Evolutionary conservation across 2,329 filamentous ascomycete species (phyloP), one percentile per base, ranked within the genome.

Genomic region (Magnaporthales sp.): DNA sequence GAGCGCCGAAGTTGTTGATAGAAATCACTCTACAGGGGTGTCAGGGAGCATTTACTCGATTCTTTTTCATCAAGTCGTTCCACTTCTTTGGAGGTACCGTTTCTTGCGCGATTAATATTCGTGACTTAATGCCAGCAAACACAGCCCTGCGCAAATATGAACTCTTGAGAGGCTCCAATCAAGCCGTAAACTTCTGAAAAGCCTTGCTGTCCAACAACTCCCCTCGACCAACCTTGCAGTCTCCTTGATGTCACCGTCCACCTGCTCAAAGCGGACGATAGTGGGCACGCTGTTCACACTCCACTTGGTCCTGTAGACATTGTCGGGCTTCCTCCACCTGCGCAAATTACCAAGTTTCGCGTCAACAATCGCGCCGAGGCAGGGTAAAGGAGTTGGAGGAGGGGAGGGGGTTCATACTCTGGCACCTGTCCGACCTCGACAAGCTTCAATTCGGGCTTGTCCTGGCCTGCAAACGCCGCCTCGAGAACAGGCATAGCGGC

Each of bases 301-400:
- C 56, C 56, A 60, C 26, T 60, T 60, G 56, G 56, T 60, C 56
- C 56, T 60, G 56, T 60, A 60, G 56, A 60, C 56, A 24, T 60
- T 60, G 56, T 60, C 56, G 56, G 56, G 24, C 56, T 60, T 60
- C 24, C 26, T 60, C 56, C 56, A 60, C 26, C 56, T 60, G 26
- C 38, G 15, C 4, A 46, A 4, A 7, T 46, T 19, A 19, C n/a
- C n/a, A n/a, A n/a, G 38, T 46, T 19, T 46, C 15, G 38, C 1
- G 15, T 46, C 15, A n/a, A 46, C 38, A 46, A 46, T 10, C 2
- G 38, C 38, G 24, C 26, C 56, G 15, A 60, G 22, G 8, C 51
- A 4, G 4, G 54, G 27, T 13, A 58, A 13, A 26, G 19, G 26
- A 24, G 51, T 11, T 24, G n/a, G 9, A 24, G 11, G 7, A 19